A percentile compares a stretch with the other conserved stretches of the same genome.
Conservation (phyloP, 169 alveolate species). For the Eimeria praecox region DNA sequence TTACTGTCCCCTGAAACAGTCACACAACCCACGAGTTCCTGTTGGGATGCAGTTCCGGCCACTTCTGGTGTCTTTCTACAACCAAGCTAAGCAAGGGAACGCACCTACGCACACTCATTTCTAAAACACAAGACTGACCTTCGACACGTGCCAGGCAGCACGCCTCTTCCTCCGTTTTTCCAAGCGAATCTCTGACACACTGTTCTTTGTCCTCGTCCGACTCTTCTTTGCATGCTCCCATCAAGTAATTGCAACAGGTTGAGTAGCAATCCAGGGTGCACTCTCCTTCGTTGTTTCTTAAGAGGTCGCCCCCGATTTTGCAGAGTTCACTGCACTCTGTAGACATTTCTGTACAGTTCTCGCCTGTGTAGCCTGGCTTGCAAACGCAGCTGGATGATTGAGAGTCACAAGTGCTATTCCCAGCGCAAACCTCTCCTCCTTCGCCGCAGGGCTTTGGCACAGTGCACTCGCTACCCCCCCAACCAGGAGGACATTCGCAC, state of each 20-base stretch:
- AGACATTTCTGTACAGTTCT: constrained; percentile 24
- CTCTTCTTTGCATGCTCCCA: constrained; percentile 3
- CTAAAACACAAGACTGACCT: constrained; percentile 15
- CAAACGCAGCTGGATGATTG: constrained; percentile 21
- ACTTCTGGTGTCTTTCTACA: neutral
- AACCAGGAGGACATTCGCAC: constrained; percentile 69
- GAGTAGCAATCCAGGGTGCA: constrained; percentile 66
- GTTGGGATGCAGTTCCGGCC: neutral
- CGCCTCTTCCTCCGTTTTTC: constrained; percentile 40
- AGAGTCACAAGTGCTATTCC: constrained; percentile 50
- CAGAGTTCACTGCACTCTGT: constrained; percentile 57
- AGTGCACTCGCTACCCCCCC: constrained; percentile 61
- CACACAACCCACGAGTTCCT: neutral
- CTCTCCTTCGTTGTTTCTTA: constrained; percentile 8
- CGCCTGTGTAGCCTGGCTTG: constrained; percentile 64
- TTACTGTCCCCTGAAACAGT: constrained; percentile 49
- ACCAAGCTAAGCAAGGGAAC: neutral
- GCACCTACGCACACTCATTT: neutral
- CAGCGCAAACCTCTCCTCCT: constrained; percentile 46
- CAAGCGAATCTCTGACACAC: constrained; percentile 45
- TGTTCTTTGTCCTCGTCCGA: neutral
- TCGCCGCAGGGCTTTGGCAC: constrained; percentile 16
- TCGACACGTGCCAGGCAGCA: constrained; percentile 63
- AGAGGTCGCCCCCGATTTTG: constrained; percentile 40
- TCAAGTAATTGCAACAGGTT: constrained; percentile 61